Base-by-base conservation (phyloP, 176 grass and related monocot species). In the Pontederia crassipes region DNA sequence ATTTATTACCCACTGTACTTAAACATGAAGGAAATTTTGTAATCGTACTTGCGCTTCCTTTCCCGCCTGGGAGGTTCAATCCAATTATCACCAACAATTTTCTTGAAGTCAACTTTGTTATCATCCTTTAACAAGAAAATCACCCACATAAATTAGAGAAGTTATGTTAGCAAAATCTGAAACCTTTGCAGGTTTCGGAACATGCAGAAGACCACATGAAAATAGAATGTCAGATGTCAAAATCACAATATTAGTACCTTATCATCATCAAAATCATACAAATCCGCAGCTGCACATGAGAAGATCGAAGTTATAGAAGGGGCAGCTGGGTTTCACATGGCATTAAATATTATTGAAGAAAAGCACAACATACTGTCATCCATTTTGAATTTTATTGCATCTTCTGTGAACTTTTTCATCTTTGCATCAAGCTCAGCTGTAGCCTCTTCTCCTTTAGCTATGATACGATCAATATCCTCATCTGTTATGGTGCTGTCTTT, bases 371-470 rank as follows among this genome's bases (percentile, higher is more conserved):
- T 92, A 98, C 93, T 92, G 12, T 98, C 87, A 67, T 98, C 93
- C 93, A 98, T 98, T 77, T 98, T 98, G 69, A 98, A 92, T 70
- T 98, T 88, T 48, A 98, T 92, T 8, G 93, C 93, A 77, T 98
- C 93, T 78, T 98, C 93, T 55, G 93, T 98, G 68, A 98, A 98
- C 55, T 83, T 98, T 79, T 98, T 98, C 93, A 98, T 98, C 79
- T 98, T 98, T 4, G 84, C 93, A 52, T 98, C 93, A 76, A 98
- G 87, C 50, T 89, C 93, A 61, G 93, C 93, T 71, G 82, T 98
- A 78, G 93, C 77, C 58, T 98, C 93, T 78, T 98, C 93, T 72
- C 93, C 93, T 85, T 92, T 98, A 61, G 88, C 87, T 66, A 98
- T 92, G 72, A 98, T 98, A 29, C 88, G 79, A 77, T 98, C 93